Evolutionary conservation across 2,329 filamentous ascomycete genomes (phyloP), one percentile per base, ranked within the genome.

Genomic region (Fusarium pininemorale): DNA sequence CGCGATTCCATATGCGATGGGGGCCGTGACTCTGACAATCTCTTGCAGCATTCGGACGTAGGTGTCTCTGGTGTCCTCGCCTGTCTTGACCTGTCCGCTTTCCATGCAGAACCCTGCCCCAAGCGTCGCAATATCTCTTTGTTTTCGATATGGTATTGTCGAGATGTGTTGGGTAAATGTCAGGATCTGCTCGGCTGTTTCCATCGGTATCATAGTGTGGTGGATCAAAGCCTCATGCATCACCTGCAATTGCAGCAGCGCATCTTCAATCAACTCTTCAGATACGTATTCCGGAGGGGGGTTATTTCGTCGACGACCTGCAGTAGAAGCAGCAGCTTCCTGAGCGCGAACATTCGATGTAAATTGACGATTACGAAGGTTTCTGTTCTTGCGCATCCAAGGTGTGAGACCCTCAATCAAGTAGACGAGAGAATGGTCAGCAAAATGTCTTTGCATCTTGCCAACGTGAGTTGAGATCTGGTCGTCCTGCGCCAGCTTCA

Each of bases 151-250:
- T 0, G 93, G 93, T 28, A 93, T 90, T 3, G 91, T 93, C 13
- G 92, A 93, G 55, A 96, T 91, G 79, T 96, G 92, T 77, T 95
- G 92, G 1, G 94, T 96, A 77, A 95, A 94, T 39, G 88, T 85
- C 37, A 87, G 84, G 37, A 95, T 90, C 91, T 93, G 94, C 75
- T 92, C 88, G 5, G 92, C 92, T 3, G 92, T 93, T 77, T 94
- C 92, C 1, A 88, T 79, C 0, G 87, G 77, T 6, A 84, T 82
- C 20, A 81, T 82, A 3, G 92, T 93, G 79, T 96, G 92, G 79
- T 95, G 92, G 50, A 95, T 90, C 8, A 94, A 83, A 28, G 89
- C 89, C 10, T 85, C 84, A 80, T 95, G 90, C 30, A 88, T 81
- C 11, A 95, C 86, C 80, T 96, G 93, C 9, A 96, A 83, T 22